Evolutionary conservation across 1,139 yeast genomes (phyloP).

Genomic region (Diutina mesorugosa): DNA sequence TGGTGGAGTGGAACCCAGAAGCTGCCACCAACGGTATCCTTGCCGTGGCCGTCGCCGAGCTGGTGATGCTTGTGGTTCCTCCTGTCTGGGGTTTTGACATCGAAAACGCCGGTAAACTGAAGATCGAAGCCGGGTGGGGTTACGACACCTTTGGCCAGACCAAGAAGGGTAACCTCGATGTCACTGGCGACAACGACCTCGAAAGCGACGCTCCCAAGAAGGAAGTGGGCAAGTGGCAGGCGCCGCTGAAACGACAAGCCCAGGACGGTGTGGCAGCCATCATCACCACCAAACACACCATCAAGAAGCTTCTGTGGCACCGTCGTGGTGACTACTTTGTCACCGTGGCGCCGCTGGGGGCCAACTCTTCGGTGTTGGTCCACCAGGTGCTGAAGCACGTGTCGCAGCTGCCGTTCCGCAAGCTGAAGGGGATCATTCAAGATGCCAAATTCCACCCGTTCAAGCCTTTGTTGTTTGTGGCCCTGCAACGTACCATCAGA

Average conservation of each 20-base stretch:
- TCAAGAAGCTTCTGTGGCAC: constrained; percentile 89
- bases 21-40: constrained; percentile 48
- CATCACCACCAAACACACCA: constrained; percentile 57
- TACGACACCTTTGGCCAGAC: constrained; percentile 63
- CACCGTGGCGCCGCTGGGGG: constrained; percentile 83
- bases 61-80: constrained; percentile 68
- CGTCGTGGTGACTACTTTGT: constrained; percentile 95
- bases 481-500: constrained; percentile 85
- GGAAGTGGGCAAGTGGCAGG: constrained; percentile 71
- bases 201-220: constrained; percentile 21
- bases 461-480: constrained; percentile 87
- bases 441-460: constrained; percentile 96
- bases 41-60: constrained; percentile 78
- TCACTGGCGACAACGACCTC: constrained; percentile 16
- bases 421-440: constrained; percentile 87
- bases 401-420: constrained; percentile 94
- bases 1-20: constrained; percentile 87
- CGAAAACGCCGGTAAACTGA: constrained; percentile 69
- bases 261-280: constrained; percentile 57
- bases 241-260: constrained; percentile 55
- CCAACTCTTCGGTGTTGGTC: constrained; percentile 78
- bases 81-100: constrained; percentile 82
- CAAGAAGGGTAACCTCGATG: constrained; percentile 26
- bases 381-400: constrained; percentile 92
- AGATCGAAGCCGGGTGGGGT: constrained; percentile 89